Conservation (phyloP, 108 stramenopile genomes). For the Hondaea fermentalgiana region DNA sequence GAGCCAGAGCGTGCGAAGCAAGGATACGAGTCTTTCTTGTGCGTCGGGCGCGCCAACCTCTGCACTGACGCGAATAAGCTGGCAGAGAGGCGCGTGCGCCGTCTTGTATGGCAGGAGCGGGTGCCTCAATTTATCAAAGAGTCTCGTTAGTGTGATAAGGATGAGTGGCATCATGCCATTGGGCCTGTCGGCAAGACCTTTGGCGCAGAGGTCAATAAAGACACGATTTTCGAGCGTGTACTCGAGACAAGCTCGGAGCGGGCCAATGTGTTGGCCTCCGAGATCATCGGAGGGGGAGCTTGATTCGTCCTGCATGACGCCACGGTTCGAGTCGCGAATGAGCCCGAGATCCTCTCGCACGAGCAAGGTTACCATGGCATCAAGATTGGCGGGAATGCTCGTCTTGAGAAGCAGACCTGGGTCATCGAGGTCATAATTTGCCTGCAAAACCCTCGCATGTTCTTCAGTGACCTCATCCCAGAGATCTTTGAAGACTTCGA, state of each 20-base stretch:
- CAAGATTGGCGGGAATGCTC: background rate
- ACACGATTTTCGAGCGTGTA: constrained; percentile 9
- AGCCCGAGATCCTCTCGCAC: background rate
- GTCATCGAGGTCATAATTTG: background rate
- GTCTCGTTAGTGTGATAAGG: background rate
- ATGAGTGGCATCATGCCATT: constrained; percentile 12
- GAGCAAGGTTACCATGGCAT: constrained; percentile 6
- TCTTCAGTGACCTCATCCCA: background rate
- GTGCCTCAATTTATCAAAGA: background rate
- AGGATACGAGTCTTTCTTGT: background rate
- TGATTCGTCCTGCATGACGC: background rate
- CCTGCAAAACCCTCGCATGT: background rate
- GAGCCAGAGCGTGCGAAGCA: background rate
- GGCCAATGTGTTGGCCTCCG: background rate
- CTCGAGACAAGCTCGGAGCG: constrained; percentile 1
- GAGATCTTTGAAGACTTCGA: background rate
- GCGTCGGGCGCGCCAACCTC: background rate
- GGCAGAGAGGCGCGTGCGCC: background rate
- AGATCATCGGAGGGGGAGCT: background rate
- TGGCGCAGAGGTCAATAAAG: constrained; percentile 7
- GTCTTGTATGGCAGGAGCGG: background rate
- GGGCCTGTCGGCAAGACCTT: constrained; percentile 9
- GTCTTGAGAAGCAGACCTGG: background rate
- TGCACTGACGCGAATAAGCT: constrained; percentile 13
- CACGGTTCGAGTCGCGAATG: background rate